phyloP scores from a whole-genome alignment of 2,329 filamentous ascomycete species.

The Penicillium hordei region DNA sequence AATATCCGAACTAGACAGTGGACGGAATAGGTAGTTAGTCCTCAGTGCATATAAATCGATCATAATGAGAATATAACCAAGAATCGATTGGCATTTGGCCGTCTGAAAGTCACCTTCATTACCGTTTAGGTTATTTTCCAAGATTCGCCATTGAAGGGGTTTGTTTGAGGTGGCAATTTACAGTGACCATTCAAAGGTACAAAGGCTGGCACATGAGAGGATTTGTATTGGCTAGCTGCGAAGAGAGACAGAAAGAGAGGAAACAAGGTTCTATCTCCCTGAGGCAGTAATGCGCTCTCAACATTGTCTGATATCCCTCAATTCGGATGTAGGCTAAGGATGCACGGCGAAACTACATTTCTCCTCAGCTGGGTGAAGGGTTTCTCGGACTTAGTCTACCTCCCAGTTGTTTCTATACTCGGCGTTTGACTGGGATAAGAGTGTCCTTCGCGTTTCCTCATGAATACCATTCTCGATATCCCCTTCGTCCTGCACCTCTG shows the following conservation, averaged over 20 bases:
- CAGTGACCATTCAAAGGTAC: no score
- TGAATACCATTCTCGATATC: not conserved
- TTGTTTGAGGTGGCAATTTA: not conserved
- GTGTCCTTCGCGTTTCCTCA: constrained; percentile 1
- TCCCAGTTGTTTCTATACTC: constrained; percentile 7
- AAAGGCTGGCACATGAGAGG: no score
- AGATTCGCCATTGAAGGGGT: not conserved
- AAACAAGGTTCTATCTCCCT: no score
- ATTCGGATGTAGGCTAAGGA: not conserved
- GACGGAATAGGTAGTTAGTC: not conserved
- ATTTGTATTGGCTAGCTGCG: no score
- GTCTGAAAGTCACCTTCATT: not conserved
- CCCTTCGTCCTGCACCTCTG: constrained; percentile 3
- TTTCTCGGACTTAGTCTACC: constrained; percentile 5
- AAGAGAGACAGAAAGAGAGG: no score
- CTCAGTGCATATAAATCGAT: not conserved
- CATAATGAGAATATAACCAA: no score
- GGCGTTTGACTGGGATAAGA: constrained; percentile 6
- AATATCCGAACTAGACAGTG: not conserved
- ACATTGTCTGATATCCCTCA: not conserved
- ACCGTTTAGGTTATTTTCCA: not conserved
- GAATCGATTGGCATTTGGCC: not conserved
- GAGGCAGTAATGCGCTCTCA: no score
- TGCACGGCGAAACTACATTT: not conserved
- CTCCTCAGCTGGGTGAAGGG: not conserved